These are phyloP conservation scores for Thielaviopsis musarum DNA, from an alignment of 2,329 filamentous ascomycete genomes.

Conservation along the genomic window DNA sequence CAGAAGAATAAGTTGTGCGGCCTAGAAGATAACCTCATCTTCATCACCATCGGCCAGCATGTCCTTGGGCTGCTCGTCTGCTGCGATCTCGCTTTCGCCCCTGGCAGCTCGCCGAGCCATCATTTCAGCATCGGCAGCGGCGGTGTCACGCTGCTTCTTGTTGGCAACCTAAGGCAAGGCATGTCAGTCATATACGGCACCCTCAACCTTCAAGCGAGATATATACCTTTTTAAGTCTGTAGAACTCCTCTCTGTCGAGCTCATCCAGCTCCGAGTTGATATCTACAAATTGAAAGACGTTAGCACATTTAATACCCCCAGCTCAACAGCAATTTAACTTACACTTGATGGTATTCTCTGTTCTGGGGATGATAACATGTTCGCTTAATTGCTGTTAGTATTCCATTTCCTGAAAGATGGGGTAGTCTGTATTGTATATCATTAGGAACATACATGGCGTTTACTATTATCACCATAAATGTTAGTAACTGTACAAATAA, in stretches of 20 bases:
- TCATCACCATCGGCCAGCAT: slow-evolving; percentile 62
- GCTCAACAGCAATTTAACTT: slow-evolving; percentile 17
- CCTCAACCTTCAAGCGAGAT: no score
- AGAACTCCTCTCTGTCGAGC: slow-evolving; percentile 94
- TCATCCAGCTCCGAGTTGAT: slow-evolving; percentile 98
- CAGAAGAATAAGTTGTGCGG: background rate
- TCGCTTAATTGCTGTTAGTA: slow-evolving; percentile 32
- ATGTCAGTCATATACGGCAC: background rate
- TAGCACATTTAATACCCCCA: background rate
- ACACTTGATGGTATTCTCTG: slow-evolving; percentile 99
- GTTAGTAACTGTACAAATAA: slow-evolving; percentile 13
- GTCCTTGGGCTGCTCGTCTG: slow-evolving; percentile 37
- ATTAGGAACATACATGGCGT: slow-evolving; percentile 55
- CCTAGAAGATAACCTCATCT: slow-evolving; percentile 70
- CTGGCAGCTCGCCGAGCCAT: slow-evolving; percentile 48
- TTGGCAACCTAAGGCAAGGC: slow-evolving; percentile 41
- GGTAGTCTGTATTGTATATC: slow-evolving; percentile 9
- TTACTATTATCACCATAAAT: slow-evolving; percentile 38
- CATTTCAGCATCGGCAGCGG: slow-evolving; percentile 56
- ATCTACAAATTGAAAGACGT: slow-evolving; percentile 29
- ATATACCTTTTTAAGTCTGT: slow-evolving; percentile 69
- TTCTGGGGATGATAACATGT: slow-evolving; percentile 92
- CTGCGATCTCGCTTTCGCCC: slow-evolving; percentile 22
- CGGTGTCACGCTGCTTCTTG: slow-evolving; percentile 67
- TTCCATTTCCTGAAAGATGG: background rate